Evolutionary conservation across 306 rosid genomes (phyloP), one percentile per base, ranked within the genome.

Genomic region (Herpetospermum pedunculosum): DNA sequence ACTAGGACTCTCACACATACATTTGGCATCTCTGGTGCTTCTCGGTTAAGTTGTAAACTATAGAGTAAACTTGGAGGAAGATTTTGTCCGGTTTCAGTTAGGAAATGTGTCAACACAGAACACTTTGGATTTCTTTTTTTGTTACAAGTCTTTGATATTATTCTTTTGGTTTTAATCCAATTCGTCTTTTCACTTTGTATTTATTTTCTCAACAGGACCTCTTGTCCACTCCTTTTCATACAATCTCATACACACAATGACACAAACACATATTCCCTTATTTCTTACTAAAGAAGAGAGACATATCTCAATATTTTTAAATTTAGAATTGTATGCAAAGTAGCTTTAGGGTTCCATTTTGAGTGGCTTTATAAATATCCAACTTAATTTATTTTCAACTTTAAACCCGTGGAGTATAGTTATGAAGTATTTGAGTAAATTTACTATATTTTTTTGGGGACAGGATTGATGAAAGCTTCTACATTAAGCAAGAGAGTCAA

Each of bases 391-490:
- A 3, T 53, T 23, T 23, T 28, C 13, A 29, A 58, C 19, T 29
- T 29, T 58, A 1, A 58, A 23, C 35, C 19, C 1, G 5, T 41
- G 35, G 50, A 40, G 52, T 38, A 18, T 10, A 37, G 18, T 3
- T 8, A 63, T 35, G 48, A 37, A 63, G 29, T 35, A 23, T 13
- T n/a, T 25, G 35, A 68, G 37, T 41, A 68, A 41, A 2, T 76
- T 62, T 81, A 26, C 46, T 7, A 49, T n/a, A 76, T 75, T 55
- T 71, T 7, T 49, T 54, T 77, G 5, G 37, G 49, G 35, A 9
- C 85, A 91, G 95, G 84, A 57, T 89, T 79, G 87, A 84, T 80
- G 87, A 53, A 81, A 81, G 81, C 80, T 88, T 81, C 82, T 80
- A 82, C 77, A 78, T 80, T 40, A 80, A 77, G 80, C 79, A 81